Conservation (phyloP, 176 grass and related monocot species). For the Raddia distichophylla region DNA sequence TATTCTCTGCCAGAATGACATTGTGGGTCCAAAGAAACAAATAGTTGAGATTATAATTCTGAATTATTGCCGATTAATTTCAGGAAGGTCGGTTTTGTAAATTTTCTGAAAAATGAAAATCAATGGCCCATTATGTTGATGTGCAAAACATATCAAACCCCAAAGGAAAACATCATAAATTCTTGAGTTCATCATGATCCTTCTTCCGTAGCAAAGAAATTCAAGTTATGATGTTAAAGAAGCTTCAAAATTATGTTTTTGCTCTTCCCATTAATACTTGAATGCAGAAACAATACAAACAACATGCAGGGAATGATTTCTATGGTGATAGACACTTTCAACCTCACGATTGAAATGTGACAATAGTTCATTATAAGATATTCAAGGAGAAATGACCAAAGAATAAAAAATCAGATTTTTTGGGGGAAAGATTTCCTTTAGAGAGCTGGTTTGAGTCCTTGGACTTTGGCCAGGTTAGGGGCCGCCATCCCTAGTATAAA, state of each 20-base stretch:
- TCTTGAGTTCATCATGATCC: background rate
- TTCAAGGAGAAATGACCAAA: background rate
- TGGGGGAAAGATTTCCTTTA: background rate
- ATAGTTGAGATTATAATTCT: background rate
- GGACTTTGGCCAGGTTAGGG: background rate
- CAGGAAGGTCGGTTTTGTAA: slow-evolving; percentile 12
- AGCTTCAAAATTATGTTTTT: background rate
- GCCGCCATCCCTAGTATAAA: background rate
- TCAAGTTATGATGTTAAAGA: background rate
- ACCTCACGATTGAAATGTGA: background rate
- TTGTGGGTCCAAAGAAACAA: background rate
- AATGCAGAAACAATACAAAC: background rate
- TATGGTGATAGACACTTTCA: background rate
- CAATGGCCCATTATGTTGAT: background rate
- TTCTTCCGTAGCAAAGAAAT: background rate
- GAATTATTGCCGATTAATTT: background rate
- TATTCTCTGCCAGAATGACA: background rate
- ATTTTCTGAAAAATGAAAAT: background rate
- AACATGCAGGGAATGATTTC: slow-evolving; percentile 10
- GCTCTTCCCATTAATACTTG: background rate
- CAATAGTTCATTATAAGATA: background rate
- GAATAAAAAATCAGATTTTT: background rate
- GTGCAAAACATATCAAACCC: background rate
- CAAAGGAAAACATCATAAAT: background rate
- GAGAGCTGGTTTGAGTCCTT: background rate